Conservation (phyloP, 495 filamentous ascomycete genomes). For the Penicillium simplicissimum region DNA sequence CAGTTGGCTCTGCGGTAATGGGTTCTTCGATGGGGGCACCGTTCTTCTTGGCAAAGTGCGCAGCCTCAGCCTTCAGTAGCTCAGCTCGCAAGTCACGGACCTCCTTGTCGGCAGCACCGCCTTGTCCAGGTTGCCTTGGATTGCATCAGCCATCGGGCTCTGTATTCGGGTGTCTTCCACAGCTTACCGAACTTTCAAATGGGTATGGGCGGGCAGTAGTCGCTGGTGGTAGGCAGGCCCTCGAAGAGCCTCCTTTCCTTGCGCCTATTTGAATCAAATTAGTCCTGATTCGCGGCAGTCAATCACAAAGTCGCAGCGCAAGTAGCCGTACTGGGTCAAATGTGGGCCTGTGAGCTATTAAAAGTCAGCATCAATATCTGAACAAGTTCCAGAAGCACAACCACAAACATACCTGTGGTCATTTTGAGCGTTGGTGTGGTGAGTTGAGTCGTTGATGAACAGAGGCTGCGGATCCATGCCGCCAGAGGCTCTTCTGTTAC, state of each 20-base stretch:
- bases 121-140: constrained; percentile 78
- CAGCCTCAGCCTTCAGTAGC: constrained; percentile 82
- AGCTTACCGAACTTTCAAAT: constrained; percentile 77
- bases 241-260: constrained; percentile 91
- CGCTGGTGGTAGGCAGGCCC: constrained; percentile 96
- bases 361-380: constrained; percentile 27
- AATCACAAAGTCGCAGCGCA: constrained; percentile 20
- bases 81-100: constrained; percentile 86
- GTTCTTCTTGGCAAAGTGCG: constrained; percentile 81
- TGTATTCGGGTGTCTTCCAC: not conserved
- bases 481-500: not conserved
- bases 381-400: not conserved
- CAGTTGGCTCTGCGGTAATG: constrained; percentile 34
- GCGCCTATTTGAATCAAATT: constrained; percentile 58
- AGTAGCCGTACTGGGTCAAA: constrained; percentile 75
- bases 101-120: constrained; percentile 72
- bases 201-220: constrained; percentile 87
- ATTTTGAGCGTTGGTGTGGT: constrained; percentile 41
- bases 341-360: constrained; percentile 74
- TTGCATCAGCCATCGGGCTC: constrained; percentile 19
- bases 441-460: not conserved
- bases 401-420: constrained; percentile 59
- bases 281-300: not conserved
- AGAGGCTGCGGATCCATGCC: constrained; percentile 9
- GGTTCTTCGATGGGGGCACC: constrained; percentile 53